Evolutionary conservation across 2,329 filamentous ascomycete genomes (phyloP), one percentile per base, ranked within the genome.

Genomic region (Emmonsia crescens): DNA sequence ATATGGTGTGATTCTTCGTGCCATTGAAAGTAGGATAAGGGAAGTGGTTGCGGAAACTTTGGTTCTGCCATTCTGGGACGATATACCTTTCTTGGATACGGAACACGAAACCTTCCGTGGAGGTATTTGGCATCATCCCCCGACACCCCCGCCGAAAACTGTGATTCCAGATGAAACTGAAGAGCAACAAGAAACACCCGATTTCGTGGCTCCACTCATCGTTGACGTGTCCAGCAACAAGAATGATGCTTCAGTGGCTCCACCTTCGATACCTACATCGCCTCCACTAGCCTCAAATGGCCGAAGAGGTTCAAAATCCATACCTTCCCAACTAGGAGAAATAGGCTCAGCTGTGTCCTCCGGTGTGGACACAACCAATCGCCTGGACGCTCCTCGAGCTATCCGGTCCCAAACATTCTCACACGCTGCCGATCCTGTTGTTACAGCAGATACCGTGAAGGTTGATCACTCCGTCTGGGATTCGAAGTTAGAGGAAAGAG

Each of bases 61-160:
- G 24, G 94, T 99, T 1, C 80, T 88, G 61, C 94, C 94, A 0
- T 96, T 96, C 71, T 99, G 94, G 93, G 94, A 99, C 66, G 94
- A 99, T 72, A 83, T 91, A 29, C 91, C 94, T 0, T 97, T 99
- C 74, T 88, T 91, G 71, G 85, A 89, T 68, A 97, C 91, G 0
- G 82, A 86, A 61, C 79, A 84, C 61, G 91, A 96, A 72, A 77
- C 79, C 24, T 91, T 90, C 80, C 83, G 94, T 67, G 94, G 93
- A 12, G 94, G 94, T 0, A 88, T 97, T 24, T 99, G 85, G 85
- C 74, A 79, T 40, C 60, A 49, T 21, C 16, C 36, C 21, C 72
- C 76, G 5, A 81, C 80, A 59, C 71, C 75, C 3, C 72, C 72
- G n/a, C 65, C 74, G 4, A 69, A 72, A 56, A 65, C 68, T 24